Conservation (phyloP, 176 grass and related monocot genomes). For the Cenchrus americanus region DNA sequence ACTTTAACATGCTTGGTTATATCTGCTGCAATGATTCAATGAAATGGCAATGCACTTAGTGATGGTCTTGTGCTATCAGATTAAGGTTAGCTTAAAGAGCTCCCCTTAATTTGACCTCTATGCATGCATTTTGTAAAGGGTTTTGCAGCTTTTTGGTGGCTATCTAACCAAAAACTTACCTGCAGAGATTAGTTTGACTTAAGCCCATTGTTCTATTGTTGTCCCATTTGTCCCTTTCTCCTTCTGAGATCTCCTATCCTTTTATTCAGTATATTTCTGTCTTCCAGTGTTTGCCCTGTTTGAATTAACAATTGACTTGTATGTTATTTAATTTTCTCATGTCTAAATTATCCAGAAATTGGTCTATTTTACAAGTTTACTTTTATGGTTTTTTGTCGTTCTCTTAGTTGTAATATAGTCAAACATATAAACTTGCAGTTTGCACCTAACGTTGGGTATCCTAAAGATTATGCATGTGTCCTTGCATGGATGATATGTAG, state of each 20-base stretch:
- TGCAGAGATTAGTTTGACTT: not conserved
- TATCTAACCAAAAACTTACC: not conserved
- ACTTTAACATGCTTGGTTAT: constrained; percentile 5
- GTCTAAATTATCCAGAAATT: too few relatives aligned
- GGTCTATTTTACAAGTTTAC: too few relatives aligned
- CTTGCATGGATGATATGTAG: too few relatives aligned
- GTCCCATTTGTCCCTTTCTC: not conserved
- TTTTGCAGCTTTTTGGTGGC: not conserved
- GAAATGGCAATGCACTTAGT: not conserved
- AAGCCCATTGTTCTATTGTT: not conserved
- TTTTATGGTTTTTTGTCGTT: too few relatives aligned
- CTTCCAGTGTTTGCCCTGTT: not conserved
- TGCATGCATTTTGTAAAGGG: not conserved
- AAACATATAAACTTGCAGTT: too few relatives aligned
- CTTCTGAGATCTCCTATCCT: not conserved
- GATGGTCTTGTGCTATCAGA: not conserved
- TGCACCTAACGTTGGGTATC: too few relatives aligned
- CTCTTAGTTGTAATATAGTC: too few relatives aligned
- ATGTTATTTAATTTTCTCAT: too few relatives aligned
- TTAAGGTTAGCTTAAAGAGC: not conserved
- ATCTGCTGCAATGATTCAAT: not conserved
- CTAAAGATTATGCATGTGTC: too few relatives aligned
- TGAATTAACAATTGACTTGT: not conserved
- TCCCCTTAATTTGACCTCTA: not conserved
- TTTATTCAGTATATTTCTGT: not conserved